Evolutionary conservation across 768 basidiomycete genomes (phyloP).

Genomic region (Calocybe gangraenosa): DNA sequence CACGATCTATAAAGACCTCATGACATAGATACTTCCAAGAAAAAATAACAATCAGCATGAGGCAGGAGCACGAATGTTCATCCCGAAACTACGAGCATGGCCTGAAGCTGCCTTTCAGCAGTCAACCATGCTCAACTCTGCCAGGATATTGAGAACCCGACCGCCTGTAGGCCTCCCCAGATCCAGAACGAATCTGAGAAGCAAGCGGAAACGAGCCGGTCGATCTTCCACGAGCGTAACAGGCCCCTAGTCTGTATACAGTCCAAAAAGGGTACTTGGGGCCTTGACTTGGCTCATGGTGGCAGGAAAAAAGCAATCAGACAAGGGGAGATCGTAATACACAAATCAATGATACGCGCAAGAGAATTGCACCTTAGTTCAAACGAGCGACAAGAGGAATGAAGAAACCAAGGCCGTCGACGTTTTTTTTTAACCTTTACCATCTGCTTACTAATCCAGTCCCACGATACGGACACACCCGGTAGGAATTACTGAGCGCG

Average conservation of each 20-base stretch:
- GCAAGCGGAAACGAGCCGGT: conserved; percentile 38
- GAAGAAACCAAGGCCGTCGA: not conserved
- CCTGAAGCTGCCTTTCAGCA: conserved; percentile 16
- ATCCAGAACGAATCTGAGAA: conserved; percentile 54
- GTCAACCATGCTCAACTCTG: conserved; percentile 54
- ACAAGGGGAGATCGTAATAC: not conserved
- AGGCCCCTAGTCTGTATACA: conserved; percentile 43
- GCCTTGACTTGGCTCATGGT: conserved; percentile 69
- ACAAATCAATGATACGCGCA: not conserved
- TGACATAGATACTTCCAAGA: too few species aligned
- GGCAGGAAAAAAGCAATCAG: not conserved
- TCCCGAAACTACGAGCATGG: conserved; percentile 65
- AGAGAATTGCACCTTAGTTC: not conserved
- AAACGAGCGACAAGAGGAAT: not conserved
- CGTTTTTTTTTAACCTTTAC: not conserved
- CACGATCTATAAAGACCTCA: too few species aligned
- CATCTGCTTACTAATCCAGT: conserved; percentile 10
- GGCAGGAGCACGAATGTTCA: conserved; percentile 38
- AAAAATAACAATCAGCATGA: too few species aligned
- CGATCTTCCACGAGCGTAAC: conserved; percentile 73
- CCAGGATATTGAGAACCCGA: conserved; percentile 42
- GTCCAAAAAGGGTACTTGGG: conserved; percentile 30
- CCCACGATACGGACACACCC: conserved; percentile 10
- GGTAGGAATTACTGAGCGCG: conserved; percentile 15
- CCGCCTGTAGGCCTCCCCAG: conserved; percentile 39